Conservation (phyloP, 768 basidiomycete species). For the Termitomyces sp. region DNA sequence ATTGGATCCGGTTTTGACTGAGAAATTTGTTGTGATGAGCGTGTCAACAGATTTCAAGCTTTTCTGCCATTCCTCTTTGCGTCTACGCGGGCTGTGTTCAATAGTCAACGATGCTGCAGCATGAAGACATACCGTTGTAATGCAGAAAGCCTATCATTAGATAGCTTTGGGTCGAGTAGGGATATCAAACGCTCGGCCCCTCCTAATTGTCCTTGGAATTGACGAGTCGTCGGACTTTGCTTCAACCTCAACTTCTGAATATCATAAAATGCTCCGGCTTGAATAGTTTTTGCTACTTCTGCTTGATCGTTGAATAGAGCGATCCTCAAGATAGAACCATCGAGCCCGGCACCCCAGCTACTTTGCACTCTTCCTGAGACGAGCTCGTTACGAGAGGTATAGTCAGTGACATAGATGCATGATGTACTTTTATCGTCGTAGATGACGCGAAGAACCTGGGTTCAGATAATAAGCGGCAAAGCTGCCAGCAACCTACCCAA, state of each 20-base stretch:
- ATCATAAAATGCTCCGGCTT: conserved; percentile 35
- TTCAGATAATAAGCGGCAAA: not conserved
- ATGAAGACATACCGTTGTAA: conserved; percentile 32
- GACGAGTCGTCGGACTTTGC: conserved; percentile 20
- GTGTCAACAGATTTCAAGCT: not conserved
- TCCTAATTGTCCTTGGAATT: conserved; percentile 40
- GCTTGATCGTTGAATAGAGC: conserved; percentile 43
- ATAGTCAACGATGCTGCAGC: not conserved
- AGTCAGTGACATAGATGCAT: conserved; percentile 60
- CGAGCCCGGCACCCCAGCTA: conserved; percentile 39
- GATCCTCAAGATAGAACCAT: conserved; percentile 47
- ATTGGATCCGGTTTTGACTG: not conserved
- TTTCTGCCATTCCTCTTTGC: conserved; percentile 23
- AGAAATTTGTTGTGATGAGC: not conserved
- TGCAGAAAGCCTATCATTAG: conserved; percentile 31
- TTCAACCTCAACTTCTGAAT: conserved; percentile 51
- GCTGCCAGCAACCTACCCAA: not conserved
- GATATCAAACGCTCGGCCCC: conserved; percentile 39
- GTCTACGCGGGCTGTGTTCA: conserved; percentile 13
- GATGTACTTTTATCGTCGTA: conserved; percentile 25
- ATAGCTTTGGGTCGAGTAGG: conserved; percentile 30
- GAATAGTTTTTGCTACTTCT: conserved; percentile 30
- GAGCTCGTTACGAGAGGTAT: conserved; percentile 46
- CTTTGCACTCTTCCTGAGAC: conserved; percentile 21
- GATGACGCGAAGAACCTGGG: conserved; percentile 42